A percentile compares a stretch with the other conserved stretches of the same genome.
Conservation (phyloP, 768 basidiomycete species). For the Collybia mongolica region DNA sequence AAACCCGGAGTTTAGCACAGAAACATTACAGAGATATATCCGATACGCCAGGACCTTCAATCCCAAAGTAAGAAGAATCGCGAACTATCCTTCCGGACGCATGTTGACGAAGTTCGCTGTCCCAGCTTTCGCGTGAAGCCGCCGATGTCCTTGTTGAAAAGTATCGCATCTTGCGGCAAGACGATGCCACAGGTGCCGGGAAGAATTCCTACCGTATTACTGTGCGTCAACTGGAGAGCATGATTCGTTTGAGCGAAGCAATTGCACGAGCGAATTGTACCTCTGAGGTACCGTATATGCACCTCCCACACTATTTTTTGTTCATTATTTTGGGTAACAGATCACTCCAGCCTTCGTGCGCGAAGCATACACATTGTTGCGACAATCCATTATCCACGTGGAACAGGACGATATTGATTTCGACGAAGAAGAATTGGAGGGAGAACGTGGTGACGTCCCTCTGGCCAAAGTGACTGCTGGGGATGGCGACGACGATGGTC, state of each 20-base stretch:
- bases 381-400: conserved; percentile 98
- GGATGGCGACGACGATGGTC: conserved; percentile 38
- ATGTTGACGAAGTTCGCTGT: conserved; percentile 6
- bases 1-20: conserved; percentile 95
- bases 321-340: conserved; percentile 33
- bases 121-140: conserved; percentile 87
- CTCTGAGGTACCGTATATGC: conserved; percentile 60
- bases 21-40: conserved; percentile 95
- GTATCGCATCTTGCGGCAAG: conserved; percentile 88
- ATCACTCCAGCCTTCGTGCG: conserved; percentile 93
- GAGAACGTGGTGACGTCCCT: conserved; percentile 43
- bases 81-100: not conserved
- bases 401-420: conserved; percentile 99
- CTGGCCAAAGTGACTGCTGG: conserved; percentile 27
- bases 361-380: conserved; percentile 90
- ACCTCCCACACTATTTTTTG: not conserved
- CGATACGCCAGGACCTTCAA: conserved; percentile 97
- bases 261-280: conserved; percentile 97
- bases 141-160: conserved; percentile 94
- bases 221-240: conserved; percentile 95
- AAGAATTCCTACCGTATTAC: conserved; percentile 96
- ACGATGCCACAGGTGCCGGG: conserved; percentile 85
- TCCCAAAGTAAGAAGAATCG: conserved; percentile 68
- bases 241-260: conserved; percentile 97
- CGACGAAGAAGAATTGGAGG: conserved; percentile 83